Evolutionary conservation across 768 basidiomycete genomes (phyloP).

Genomic region (Pleurotus eryngii): DNA sequence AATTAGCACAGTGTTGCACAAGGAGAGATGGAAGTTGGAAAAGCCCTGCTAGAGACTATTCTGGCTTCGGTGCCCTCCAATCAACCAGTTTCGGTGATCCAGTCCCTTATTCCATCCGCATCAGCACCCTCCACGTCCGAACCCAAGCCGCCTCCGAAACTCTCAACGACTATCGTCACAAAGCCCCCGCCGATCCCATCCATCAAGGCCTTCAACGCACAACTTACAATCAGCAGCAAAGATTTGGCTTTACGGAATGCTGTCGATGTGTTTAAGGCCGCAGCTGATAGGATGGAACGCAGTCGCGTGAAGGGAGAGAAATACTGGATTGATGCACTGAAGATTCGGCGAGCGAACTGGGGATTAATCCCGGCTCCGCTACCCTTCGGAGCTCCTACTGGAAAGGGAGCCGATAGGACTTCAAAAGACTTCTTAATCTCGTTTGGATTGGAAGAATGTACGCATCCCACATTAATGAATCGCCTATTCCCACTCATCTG

Average conservation of each 20-base stretch:
- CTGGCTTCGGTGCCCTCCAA: conserved; percentile 35
- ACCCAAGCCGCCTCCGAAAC: conserved; percentile 20
- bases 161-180: conserved; percentile 63
- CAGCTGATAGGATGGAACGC: conserved; percentile 67
- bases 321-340: conserved; percentile 83
- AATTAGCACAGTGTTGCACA: conserved; percentile 53
- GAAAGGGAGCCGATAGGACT: conserved; percentile 77
- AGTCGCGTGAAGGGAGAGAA: conserved; percentile 58
- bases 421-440: conserved; percentile 79
- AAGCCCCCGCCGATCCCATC: conserved; percentile 66
- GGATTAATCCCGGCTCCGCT: conserved; percentile 76
- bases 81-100: conserved; percentile 16
- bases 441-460: conserved; percentile 81
- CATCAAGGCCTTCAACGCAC: conserved; percentile 69
- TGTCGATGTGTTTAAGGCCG: conserved; percentile 63
- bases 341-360: conserved; percentile 77
- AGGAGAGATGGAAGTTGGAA: conserved; percentile 78
- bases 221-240: conserved; percentile 73
- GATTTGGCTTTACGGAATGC: conserved; percentile 78
- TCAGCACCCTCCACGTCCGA: conserved; percentile 13
- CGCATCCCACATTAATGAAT: conserved; percentile 21
- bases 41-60: conserved; percentile 62
- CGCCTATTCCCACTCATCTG: background rate
- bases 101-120: conserved; percentile 5
- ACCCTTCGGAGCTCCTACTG: conserved; percentile 63